A percentile compares a stretch with the other conserved stretches of the same genome.
Evolutionary conservation across 768 basidiomycete species (phyloP).

Genomic region (Agrocybe pediades): DNA sequence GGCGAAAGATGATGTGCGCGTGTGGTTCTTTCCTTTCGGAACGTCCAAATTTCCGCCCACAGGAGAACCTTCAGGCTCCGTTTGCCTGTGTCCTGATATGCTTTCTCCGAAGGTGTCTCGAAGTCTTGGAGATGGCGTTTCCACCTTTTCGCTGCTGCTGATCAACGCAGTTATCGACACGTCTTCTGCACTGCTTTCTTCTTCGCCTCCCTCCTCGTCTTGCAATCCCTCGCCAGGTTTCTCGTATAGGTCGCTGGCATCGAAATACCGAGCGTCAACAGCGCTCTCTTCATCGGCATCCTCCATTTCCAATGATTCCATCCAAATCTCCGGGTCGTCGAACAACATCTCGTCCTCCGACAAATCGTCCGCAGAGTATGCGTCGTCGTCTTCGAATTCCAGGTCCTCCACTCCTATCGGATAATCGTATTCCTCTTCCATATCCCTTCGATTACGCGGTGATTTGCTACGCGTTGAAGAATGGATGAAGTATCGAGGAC

Average conservation of each 20-base stretch:
- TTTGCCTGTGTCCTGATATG: neutral
- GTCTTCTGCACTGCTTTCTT: slow-evolving; percentile 1
- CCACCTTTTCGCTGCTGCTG: neutral
- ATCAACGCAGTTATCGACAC: neutral
- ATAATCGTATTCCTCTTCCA: slow-evolving; percentile 4
- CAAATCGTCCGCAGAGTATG: neutral
- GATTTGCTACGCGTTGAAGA: neutral
- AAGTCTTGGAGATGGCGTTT: neutral
- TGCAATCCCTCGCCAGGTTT: slow-evolving; percentile 5
- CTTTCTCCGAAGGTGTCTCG: neutral
- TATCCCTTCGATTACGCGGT: neutral
- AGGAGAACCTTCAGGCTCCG: neutral
- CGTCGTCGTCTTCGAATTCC: slow-evolving; percentile 3
- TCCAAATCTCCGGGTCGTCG: neutral
- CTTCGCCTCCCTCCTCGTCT: neutral
- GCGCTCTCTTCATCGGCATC: neutral
- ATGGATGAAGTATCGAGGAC: too few species aligned
- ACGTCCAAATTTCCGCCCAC: neutral
- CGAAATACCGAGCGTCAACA: slow-evolving; percentile 13
- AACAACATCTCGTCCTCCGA: neutral
- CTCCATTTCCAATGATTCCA: neutral
- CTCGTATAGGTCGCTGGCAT: slow-evolving; percentile 17
- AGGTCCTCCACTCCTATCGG: slow-evolving; percentile 2
- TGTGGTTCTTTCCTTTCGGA: neutral
- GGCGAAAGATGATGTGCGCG: neutral